Evolutionary conservation across 2,329 filamentous ascomycete species (phyloP).

Genomic region (Neonectria ditissima): DNA sequence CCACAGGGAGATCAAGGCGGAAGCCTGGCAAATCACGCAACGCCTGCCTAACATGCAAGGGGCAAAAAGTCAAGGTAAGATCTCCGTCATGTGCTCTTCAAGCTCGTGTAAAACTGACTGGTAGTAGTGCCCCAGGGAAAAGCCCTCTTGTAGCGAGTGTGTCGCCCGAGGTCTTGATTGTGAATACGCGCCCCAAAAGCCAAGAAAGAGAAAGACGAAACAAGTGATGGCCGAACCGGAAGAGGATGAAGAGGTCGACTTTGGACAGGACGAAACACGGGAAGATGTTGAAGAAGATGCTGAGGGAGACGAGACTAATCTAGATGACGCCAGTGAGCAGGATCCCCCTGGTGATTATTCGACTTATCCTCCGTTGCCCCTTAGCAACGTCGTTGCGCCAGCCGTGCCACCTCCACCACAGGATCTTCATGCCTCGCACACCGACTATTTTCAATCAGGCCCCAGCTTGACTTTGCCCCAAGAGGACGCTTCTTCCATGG

Average conservation of each 20-base stretch:
- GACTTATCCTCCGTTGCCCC: constrained; percentile 46
- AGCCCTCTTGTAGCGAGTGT: constrained; percentile 56
- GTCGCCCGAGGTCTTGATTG: constrained; percentile 48
- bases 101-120: background rate
- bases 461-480: constrained; percentile 44
- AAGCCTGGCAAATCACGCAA: constrained; percentile 48
- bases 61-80: constrained; percentile 54
- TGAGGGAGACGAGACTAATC: constrained; percentile 4
- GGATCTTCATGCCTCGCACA: constrained; percentile 32
- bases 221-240: constrained; percentile 32
- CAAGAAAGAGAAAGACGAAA: constrained; percentile 40
- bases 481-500: constrained; percentile 32
- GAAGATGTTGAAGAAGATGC: constrained; percentile 20
- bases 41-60: constrained; percentile 53
- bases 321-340: constrained; percentile 1
- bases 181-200: constrained; percentile 53
- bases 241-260: constrained; percentile 30
- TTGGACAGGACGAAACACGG: constrained; percentile 32
- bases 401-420: constrained; percentile 36
- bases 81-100: too few species aligned
- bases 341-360: constrained; percentile 32
- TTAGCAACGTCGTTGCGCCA: constrained; percentile 43
- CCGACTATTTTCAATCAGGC: constrained; percentile 46
- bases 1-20: constrained; percentile 30
- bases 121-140: constrained; percentile 55